phyloP scores from a whole-genome alignment of 164 flowering plant genomes.

The Brasenia schreberi region DNA sequence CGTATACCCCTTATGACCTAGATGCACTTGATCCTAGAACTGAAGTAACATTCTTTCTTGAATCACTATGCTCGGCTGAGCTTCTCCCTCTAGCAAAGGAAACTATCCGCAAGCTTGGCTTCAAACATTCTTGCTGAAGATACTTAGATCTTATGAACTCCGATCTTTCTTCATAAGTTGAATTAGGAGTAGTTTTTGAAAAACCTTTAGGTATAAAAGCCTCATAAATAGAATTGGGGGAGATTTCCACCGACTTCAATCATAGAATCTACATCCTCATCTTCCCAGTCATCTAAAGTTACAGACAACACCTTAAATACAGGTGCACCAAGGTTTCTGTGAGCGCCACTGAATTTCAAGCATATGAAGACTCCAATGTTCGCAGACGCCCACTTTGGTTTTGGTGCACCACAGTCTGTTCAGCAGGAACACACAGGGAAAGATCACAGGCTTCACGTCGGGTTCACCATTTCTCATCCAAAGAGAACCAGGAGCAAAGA shows the following conservation, averaged over 20 bases:
- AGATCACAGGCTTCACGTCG: no score
- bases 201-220: slow-evolving; percentile 74
- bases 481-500: no score
- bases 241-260: slow-evolving; percentile 89
- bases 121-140: slow-evolving; percentile 85
- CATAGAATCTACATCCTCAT: slow-evolving; percentile 84
- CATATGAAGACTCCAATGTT: slow-evolving; percentile 97
- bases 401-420: no score
- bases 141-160: slow-evolving; percentile 90
- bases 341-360: slow-evolving; percentile 90
- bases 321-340: slow-evolving; percentile 87
- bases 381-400: no score
- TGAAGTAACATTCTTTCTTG: slow-evolving; percentile 43
- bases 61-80: slow-evolving; percentile 41
- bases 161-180: slow-evolving; percentile 53
- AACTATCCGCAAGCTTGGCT: slow-evolving; percentile 83
- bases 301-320: slow-evolving; percentile 95
- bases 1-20: slow-evolving; percentile 69
- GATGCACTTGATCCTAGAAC: slow-evolving; percentile 44
- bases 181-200: slow-evolving; percentile 60
- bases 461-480: no score
- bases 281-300: slow-evolving; percentile 94
- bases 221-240: slow-evolving; percentile 91
- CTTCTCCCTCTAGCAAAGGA: slow-evolving; percentile 32
- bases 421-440: no score